Conservation (phyloP, 1,284 basidiomycete genomes). For the Ustilago vetiveriae region DNA sequence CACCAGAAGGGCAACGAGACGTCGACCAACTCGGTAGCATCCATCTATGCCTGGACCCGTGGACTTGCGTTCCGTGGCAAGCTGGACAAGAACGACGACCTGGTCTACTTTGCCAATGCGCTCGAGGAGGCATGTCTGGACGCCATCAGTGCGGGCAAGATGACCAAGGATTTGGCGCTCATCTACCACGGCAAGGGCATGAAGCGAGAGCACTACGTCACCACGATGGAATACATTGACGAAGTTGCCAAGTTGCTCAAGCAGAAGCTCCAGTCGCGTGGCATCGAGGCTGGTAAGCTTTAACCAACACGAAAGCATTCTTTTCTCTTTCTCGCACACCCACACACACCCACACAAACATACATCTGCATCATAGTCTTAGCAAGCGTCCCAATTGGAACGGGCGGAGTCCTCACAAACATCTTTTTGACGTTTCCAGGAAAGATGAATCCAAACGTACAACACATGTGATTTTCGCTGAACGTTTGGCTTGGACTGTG, state of each 20-base stretch:
- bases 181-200: constrained; percentile 86
- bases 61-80: constrained; percentile 88
- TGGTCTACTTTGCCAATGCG: constrained; percentile 79
- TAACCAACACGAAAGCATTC: constrained; percentile 7
- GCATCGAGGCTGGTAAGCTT: constrained; percentile 60
- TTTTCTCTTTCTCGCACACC: no score
- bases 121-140: constrained; percentile 90
- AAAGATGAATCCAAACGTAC: background rate
- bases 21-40: constrained; percentile 94
- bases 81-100: constrained; percentile 82
- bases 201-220: constrained; percentile 66
- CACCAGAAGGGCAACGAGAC: constrained; percentile 89
- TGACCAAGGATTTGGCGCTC: constrained; percentile 91
- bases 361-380: background rate
- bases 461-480: background rate
- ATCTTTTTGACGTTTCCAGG: no score
- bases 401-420: no score
- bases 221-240: constrained; percentile 64
- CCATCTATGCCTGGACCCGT: constrained; percentile 98
- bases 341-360: no score
- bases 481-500: background rate
- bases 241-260: constrained; percentile 58
- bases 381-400: no score
- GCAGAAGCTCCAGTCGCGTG: constrained; percentile 44
- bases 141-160: constrained; percentile 89